These are phyloP conservation scores for Pharus latifolius DNA, from an alignment of 176 grass and related monocot genomes.

Conservation along the genomic window DNA sequence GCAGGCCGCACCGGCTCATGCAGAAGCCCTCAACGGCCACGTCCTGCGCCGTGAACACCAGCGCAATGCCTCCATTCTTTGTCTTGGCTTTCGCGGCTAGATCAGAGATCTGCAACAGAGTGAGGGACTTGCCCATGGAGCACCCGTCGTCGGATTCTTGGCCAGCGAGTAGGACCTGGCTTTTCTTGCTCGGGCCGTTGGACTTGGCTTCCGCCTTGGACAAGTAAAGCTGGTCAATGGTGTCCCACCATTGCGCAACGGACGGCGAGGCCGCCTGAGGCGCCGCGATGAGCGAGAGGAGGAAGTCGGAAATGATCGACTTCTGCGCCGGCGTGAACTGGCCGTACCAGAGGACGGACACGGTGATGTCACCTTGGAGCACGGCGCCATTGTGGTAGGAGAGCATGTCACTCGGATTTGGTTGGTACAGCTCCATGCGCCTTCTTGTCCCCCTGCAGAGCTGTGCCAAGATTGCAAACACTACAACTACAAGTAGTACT, in stretches of 20 bases:
- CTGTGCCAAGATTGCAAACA: slow-evolving; percentile 14
- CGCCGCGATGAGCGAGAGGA: slow-evolving; percentile 45
- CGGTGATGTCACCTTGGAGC: slow-evolving; percentile 42
- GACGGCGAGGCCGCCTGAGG: slow-evolving; percentile 30
- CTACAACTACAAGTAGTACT: neutral
- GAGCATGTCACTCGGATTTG: slow-evolving; percentile 33
- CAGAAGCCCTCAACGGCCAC: slow-evolving; percentile 61
- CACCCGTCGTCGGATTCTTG: slow-evolving; percentile 31
- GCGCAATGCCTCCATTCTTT: slow-evolving; percentile 21
- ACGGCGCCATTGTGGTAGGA: slow-evolving; percentile 60
- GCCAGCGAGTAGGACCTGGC: slow-evolving; percentile 24
- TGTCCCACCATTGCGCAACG: slow-evolving; percentile 53
- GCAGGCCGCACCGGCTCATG: slow-evolving; percentile 41
- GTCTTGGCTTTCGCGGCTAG: slow-evolving; percentile 18
- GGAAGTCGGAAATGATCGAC: slow-evolving; percentile 59
- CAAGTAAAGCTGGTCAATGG: slow-evolving; percentile 61
- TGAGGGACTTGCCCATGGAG: slow-evolving; percentile 62
- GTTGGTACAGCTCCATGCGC: slow-evolving; percentile 41
- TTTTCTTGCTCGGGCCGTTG: neutral
- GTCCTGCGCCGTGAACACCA: slow-evolving; percentile 58
- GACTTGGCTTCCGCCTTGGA: slow-evolving; percentile 12
- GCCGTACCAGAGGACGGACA: slow-evolving; percentile 72
- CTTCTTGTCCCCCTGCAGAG: slow-evolving; percentile 15
- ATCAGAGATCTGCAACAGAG: slow-evolving; percentile 31
- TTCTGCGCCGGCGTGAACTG: slow-evolving; percentile 45